Conservation (phyloP, 2,329 filamentous ascomycete genomes). For the Colletotrichum caudatum region DNA sequence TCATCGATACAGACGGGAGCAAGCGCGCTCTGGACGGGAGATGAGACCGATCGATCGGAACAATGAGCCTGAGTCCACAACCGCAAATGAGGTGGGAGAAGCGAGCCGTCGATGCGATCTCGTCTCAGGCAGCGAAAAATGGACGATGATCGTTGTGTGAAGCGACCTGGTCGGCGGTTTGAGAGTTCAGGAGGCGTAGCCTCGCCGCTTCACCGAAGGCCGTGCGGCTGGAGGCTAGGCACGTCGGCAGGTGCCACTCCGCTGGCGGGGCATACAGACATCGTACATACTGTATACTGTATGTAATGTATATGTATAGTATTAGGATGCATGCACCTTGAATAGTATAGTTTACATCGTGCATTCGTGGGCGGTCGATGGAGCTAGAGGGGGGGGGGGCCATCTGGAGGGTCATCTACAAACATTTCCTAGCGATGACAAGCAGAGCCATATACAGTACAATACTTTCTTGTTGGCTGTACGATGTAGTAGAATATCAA, state of each 20-base stretch:
- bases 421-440: background rate
- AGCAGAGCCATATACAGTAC: background rate
- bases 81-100: conserved; percentile 28
- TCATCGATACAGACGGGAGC: conserved; percentile 19
- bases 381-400: background rate
- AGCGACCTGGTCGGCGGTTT: conserved; percentile 32
- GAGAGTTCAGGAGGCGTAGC: conserved; percentile 37
- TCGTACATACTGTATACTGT: too few species aligned
- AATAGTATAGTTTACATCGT: background rate
- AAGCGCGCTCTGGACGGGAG: conserved; percentile 21
- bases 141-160: conserved; percentile 17
- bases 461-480: background rate
- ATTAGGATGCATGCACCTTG: background rate
- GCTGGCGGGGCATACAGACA: background rate
- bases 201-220: conserved; percentile 23
- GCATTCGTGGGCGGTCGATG: background rate
- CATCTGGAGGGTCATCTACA: background rate
- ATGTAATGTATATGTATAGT: too few species aligned
- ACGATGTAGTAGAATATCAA: background rate
- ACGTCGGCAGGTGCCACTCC: conserved; percentile 13
- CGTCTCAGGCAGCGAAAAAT: conserved; percentile 10
- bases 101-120: conserved; percentile 29
- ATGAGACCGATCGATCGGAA: conserved; percentile 37
- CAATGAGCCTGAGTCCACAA: conserved; percentile 29
- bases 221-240: conserved; percentile 27